phyloP scores from a whole-genome alignment of 1,139 yeast species.

The Eremothecium coryli region DNA sequence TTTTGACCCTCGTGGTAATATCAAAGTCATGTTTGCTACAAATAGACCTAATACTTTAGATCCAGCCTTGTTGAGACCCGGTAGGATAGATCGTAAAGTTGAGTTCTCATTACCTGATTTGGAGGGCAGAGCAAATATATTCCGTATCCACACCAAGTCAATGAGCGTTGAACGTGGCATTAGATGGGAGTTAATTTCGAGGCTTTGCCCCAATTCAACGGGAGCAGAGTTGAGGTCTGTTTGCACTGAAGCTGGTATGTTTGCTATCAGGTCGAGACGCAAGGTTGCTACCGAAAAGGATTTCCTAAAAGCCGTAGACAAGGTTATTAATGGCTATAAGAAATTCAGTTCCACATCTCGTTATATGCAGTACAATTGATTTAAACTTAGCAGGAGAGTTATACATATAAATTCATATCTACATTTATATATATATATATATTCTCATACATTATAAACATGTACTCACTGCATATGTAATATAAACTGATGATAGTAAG shows the following conservation, averaged over 20 bases:
- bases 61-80: constrained; percentile 96
- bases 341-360: constrained; percentile 94
- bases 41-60: constrained; percentile 96
- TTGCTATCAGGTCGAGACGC: constrained; percentile 95
- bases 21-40: constrained; percentile 98
- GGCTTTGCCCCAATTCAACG: constrained; percentile 94
- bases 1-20: constrained; percentile 95
- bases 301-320: constrained; percentile 92
- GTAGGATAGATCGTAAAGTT: constrained; percentile 95
- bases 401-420: not conserved
- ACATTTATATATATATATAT: not conserved
- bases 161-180: constrained; percentile 97
- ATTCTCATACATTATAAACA: not conserved
- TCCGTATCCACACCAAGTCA: constrained; percentile 91
- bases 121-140: constrained; percentile 95
- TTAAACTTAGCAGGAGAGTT: not conserved
- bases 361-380: constrained; percentile 89
- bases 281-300: constrained; percentile 97
- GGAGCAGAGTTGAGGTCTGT: constrained; percentile 97
- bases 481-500: not conserved
- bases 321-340: constrained; percentile 96
- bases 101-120: constrained; percentile 93
- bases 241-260: constrained; percentile 98
- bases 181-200: constrained; percentile 95
- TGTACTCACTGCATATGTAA: not conserved